phyloP scores from a whole-genome alignment of 257 asterid species.

The Hygrophila difformis region DNA sequence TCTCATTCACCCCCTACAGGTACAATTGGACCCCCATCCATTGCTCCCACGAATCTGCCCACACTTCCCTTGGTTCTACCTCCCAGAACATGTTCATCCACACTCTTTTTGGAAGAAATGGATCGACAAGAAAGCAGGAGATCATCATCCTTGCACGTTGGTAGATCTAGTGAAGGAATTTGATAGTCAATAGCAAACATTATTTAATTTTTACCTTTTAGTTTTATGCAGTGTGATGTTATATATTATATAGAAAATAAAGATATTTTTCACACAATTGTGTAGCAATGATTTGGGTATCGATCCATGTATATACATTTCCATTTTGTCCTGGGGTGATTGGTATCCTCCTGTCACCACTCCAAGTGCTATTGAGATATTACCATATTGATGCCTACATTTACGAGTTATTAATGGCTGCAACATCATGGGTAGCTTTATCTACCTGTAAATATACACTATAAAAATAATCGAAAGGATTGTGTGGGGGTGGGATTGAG shows the following conservation, averaged over 20 bases:
- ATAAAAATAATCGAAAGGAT: not conserved
- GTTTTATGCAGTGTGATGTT: conserved; percentile 28
- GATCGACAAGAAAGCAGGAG: conserved; percentile 43
- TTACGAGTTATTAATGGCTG: too few relatives aligned
- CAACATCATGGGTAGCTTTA: not conserved
- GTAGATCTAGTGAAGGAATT: conserved; percentile 64
- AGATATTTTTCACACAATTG: conserved; percentile 21
- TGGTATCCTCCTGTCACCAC: conserved; percentile 4
- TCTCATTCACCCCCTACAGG: conserved; percentile 45
- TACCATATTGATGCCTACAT: conserved; percentile 7
- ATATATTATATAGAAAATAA: conserved; percentile 34
- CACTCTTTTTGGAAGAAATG: conserved; percentile 37
- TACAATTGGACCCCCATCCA: conserved; percentile 29
- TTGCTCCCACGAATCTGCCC: conserved; percentile 32
- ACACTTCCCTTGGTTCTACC: conserved; percentile 37
- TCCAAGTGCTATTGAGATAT: conserved; percentile 14
- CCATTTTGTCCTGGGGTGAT: conserved; percentile 6
- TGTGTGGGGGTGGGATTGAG: not conserved
- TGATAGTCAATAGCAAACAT: conserved; percentile 41
- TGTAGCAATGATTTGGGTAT: conserved; percentile 18
- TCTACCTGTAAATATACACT: not conserved
- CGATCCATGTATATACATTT: conserved; percentile 37
- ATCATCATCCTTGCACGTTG: conserved; percentile 45
- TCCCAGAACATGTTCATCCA: conserved; percentile 41
- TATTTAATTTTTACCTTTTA: conserved; percentile 12